These are phyloP conservation scores for Endogone sp. DNA, from an alignment of 192 early-diverging fungal genomes.

Conservation along the genomic window DNA sequence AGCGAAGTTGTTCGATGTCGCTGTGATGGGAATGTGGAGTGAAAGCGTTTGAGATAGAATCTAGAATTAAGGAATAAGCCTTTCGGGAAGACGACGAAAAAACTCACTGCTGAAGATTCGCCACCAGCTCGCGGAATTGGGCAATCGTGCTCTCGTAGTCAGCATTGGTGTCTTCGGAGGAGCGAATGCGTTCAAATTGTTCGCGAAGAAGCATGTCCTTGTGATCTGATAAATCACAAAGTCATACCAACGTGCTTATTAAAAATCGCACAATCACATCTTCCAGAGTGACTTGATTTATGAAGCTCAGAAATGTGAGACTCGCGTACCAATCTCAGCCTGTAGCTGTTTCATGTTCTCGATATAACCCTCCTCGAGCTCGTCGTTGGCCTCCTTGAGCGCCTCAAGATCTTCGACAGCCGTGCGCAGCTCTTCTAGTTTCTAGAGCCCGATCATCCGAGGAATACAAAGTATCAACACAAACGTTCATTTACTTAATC, in stretches of 20 bases:
- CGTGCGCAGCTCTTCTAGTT: constrained; percentile 74
- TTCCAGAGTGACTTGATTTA: no score
- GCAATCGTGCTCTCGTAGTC: constrained; percentile 84
- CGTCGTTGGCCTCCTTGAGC: constrained; percentile 85
- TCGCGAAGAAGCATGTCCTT: constrained; percentile 69
- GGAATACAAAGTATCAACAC: no score
- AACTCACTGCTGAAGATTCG: constrained; percentile 63
- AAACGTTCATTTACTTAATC: constrained; percentile 19
- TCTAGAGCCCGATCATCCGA: constrained; percentile 22
- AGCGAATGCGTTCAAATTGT: constrained; percentile 50
- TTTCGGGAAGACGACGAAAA: background rate
- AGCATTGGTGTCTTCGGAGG: constrained; percentile 73
- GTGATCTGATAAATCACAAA: constrained; percentile 36
- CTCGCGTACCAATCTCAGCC: constrained; percentile 64
- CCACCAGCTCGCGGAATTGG: constrained; percentile 83
- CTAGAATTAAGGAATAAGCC: background rate
- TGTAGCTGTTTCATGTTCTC: constrained; percentile 84
- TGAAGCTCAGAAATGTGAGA: background rate
- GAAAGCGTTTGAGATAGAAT: background rate
- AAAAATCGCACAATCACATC: no score
- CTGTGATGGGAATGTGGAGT: constrained; percentile 14
- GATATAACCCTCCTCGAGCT: constrained; percentile 90
- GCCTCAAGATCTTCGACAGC: constrained; percentile 86
- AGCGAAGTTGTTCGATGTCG: constrained; percentile 70
- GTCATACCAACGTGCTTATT: background rate